phyloP scores from a whole-genome alignment of 2,329 filamentous ascomycete species.

The Juglanconis sp. region DNA sequence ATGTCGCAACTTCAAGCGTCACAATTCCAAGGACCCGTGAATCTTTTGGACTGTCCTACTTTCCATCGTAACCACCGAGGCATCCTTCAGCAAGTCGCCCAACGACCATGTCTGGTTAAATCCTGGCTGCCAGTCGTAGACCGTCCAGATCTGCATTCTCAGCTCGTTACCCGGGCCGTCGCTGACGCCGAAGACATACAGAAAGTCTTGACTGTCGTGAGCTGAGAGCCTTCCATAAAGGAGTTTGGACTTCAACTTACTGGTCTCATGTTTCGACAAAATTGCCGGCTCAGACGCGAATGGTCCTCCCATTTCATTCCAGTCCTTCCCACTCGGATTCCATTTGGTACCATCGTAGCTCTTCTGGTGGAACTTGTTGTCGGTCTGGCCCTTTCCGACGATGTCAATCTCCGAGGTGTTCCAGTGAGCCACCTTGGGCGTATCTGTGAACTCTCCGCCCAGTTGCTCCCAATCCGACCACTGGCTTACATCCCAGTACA shows the following conservation, averaged over 20 bases:
- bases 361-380: background rate
- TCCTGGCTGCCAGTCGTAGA: slow-evolving; percentile 3
- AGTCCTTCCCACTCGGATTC: background rate
- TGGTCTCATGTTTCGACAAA: background rate
- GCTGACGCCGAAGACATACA: background rate
- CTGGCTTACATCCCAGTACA: slow-evolving; percentile 1
- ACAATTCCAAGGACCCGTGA: background rate
- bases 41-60: background rate
- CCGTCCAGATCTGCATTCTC: slow-evolving; percentile 1
- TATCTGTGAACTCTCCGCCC: background rate
- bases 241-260: background rate
- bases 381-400: background rate
- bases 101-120: background rate
- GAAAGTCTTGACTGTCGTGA: background rate
- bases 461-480: background rate
- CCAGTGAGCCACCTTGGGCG: background rate
- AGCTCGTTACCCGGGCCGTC: background rate
- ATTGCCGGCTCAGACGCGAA: background rate
- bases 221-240: background rate
- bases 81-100: background rate
- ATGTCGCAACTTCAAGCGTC: too few relatives aligned
- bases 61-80: background rate
- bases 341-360: background rate
- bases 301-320: background rate
- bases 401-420: background rate